Base-by-base conservation (phyloP, 2,329 filamentous ascomycete genomes). In the Pestalotiopsis sp. region DNA sequence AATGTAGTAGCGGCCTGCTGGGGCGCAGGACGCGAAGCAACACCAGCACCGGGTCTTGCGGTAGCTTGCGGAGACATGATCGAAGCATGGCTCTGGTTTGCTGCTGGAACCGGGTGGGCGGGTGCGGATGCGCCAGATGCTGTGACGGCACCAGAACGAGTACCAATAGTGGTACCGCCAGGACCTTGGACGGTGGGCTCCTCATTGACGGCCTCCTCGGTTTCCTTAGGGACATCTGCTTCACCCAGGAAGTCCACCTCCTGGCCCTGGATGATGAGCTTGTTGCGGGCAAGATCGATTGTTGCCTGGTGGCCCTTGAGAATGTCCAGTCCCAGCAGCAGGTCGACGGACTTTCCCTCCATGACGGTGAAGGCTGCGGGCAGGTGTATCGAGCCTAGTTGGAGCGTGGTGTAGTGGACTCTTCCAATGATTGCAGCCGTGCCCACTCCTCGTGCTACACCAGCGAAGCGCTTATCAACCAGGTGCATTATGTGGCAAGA, bases 301-400 rank as follows among this genome's bases (percentile, higher is more conserved):
- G 88, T 92, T 45, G 95, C 96, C 81, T 97, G 95, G 81, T 98
- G 95, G 52, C 96, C 90, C 83, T 97, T 98, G 70, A 99, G 86
- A 93, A 99, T 99, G 80, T 99, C 96, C 57, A 99, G 84, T 3
- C 96, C 96, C 13, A 99, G 89, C 2, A 99, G 87, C 20, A 99
- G 86, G 78, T 98, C 96, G 27, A 99, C 96, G 66, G 94, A 91
- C 81, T 98, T 99, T 72, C 96, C 96, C 83, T 99, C 96, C 96
- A 99, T 99, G 77, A 99, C 96, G 3, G 96, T 99, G 80, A 99
- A 99, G 69, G 94, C 96, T 83, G 95, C 98, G 2, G 95, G 92
- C 74, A 99, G 85, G 78, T 94, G 94, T 71, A 95, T 89, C 57
- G 88, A 90, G 66, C 95, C 96, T 73, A 99, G 96, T 80, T 93